Conservation (phyloP, 2,329 filamentous ascomycete species). For the Colletotrichum sp. region DNA sequence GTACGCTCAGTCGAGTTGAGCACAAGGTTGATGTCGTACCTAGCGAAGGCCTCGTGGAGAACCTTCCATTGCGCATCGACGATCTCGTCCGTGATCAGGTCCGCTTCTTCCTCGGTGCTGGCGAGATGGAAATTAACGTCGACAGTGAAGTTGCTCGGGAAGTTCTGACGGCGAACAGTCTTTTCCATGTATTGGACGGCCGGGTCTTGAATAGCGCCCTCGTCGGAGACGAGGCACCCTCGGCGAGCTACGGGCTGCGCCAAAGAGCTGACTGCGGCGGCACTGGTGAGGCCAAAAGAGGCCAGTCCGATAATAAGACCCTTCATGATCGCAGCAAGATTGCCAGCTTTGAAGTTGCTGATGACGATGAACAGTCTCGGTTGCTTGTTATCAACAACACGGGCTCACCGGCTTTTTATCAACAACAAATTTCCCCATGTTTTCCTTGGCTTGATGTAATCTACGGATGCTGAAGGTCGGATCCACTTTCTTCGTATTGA, state of each 20-base stretch:
- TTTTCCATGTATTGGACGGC: not conserved
- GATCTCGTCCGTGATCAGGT: conserved; percentile 21
- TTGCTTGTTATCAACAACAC: not conserved
- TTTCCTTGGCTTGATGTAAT: not conserved
- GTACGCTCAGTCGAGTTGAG: conserved; percentile 28
- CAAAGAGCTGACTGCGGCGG: not conserved
- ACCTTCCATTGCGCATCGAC: conserved; percentile 25
- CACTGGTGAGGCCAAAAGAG: not conserved
- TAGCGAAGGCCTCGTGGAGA: conserved; percentile 23
- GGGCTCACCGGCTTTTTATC: not conserved
- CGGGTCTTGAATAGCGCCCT: not conserved
- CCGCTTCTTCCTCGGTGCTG: conserved; percentile 26
- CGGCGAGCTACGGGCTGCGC: not conserved
- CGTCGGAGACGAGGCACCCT: conserved; percentile 17
- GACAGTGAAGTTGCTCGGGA: conserved; percentile 26
- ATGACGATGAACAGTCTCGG: not conserved
- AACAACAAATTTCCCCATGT: not conserved
- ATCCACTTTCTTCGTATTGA: conserved; percentile 18
- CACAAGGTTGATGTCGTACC: conserved; percentile 25
- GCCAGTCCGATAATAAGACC: not conserved
- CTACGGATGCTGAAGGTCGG: not conserved
- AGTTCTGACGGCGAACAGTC: not conserved
- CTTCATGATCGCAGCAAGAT: not conserved
- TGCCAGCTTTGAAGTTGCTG: not conserved
- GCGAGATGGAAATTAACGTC: conserved; percentile 30